Evolutionary conservation across 129 eudicot species (phyloP), one percentile per base, ranked within the genome.

Genomic region (Chrysanthemum makinoi): DNA sequence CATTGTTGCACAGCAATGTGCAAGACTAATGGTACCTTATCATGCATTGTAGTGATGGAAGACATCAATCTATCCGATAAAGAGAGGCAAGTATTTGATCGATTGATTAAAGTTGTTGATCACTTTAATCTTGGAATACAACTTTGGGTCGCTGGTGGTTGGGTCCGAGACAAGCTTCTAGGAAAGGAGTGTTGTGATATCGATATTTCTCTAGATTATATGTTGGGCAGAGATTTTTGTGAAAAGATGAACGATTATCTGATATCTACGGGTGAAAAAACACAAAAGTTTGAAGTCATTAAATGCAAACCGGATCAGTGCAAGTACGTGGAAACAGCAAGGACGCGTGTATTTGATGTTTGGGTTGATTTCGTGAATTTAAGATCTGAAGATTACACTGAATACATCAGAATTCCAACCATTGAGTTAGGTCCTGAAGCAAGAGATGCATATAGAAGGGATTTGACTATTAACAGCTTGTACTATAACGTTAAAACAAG

Each of bases 141-240:
- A 79, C 97, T 91, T 46, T 93, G 96, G 49, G 96, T 91, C 24
- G 97, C 96, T 22, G 97, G 97, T 20, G 97, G 97, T 14, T 11
- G 57, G 57, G 15, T 52, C 18, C 15, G 6, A 51, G 17, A 10
- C n/a, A 51, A n/a, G 56, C 17, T 51, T 51, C 56, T n/a, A 51
- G 46, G 46, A 39, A 52, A 52, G 18, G 57, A 52, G 57, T 52
- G 57, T 2, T 15, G 18, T 52, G 57, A 52, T 52, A 52, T 52
- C 8, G 57, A 52, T 52, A 52, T 52, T 52, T 15, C 57, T 52
- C 57, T 15, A 15, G 57, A 52, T 52, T 13, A 52, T 52, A 52
- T 52, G 94, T 15, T 83, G 85, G 97, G 97, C 44, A 82, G 54
- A 72, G 97, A 52, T 4, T 52, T 52, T 52, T 52, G 57, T 11